Evolutionary conservation across 2,329 filamentous ascomycete genomes (phyloP), one percentile per base, ranked within the genome.

Genomic region (Calonectria montana): DNA sequence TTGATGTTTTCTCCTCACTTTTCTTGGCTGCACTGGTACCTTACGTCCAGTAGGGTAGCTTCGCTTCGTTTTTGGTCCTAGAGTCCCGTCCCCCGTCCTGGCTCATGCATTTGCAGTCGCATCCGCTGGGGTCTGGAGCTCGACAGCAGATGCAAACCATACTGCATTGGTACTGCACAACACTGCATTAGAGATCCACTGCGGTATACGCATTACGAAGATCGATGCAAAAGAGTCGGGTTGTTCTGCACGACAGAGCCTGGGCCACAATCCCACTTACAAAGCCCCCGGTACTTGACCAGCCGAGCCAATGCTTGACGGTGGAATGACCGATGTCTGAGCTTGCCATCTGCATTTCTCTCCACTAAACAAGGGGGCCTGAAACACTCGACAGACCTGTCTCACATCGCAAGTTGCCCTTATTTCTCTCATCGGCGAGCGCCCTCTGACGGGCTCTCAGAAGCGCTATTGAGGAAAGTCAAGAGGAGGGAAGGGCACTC

Each of bases 131-230:
- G 57, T 70, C 68, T 68, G 47, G 50, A 68, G 48, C 47, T 53
- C 59, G 67, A 71, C 65, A 70, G 63, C 53, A 64, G 68, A 73
- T 73, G 67, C 67, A 73, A 73, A 71, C 68, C 71, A 71, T 65
- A n/a, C 68, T 64, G 64, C 37, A 75, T 62, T 74, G 66, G 57
- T 47, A 73, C 72, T 78, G 77, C 77, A 78, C 73, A 78, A 74
- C 74, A 77, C 66, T 78, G 77, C 77, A 78, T 76, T 73, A 66
- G 55, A 68, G 77, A 79, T 79, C 77, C 73, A 72, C 73, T 68
- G 61, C 65, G 61, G 59, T 74, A 66, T 76, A 74, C 23, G 41
- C 75, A 73, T 75, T 71, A 73, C 68, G 73, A 67, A 77, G 77
- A 79, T 78, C 77, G 77, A 74, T 78, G 73, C 76, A 72, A 76